Evolutionary conservation across 257 asterid species (phyloP).

Genomic region (Solanum chmielewskii): DNA sequence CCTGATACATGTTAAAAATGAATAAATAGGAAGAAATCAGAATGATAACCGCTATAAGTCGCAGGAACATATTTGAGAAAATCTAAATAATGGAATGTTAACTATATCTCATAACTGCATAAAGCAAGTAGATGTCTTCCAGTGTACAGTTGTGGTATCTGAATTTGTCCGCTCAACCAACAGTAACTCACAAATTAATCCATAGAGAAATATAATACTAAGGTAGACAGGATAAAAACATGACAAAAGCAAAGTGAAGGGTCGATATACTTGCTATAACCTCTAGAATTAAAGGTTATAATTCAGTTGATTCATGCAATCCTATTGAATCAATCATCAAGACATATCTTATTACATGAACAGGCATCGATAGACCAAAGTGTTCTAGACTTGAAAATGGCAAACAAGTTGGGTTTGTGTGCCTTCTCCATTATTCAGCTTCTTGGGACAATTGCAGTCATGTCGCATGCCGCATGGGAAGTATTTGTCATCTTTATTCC

Average conservation of each 20-base stretch:
- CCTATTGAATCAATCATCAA: neutral
- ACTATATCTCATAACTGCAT: neutral
- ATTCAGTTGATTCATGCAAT: neutral
- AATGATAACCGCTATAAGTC: neutral
- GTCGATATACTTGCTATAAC: neutral
- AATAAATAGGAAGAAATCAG: neutral
- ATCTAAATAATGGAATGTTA: neutral
- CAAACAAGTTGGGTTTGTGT: conserved; percentile 74
- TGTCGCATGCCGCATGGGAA: conserved; percentile 99
- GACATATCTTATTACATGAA: neutral
- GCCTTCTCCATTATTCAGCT: conserved; percentile 84
- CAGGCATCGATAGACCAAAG: conserved; percentile 94
- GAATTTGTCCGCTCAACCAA: neutral
- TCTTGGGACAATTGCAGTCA: conserved; percentile 81
- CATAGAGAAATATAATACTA: neutral
- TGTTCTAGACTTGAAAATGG: conserved; percentile 84
- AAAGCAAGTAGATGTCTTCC: neutral
- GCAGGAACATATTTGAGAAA: neutral
- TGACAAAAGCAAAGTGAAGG: neutral
- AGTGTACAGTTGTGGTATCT: neutral
- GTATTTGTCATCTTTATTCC: conserved; percentile 87
- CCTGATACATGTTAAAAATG: neutral
- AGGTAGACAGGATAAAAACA: neutral
- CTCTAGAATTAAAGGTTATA: neutral
- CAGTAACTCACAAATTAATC: neutral